These are phyloP conservation scores for Mucor racemosus DNA, from an alignment of 371 early-diverging fungal species.

Conservation along the genomic window DNA sequence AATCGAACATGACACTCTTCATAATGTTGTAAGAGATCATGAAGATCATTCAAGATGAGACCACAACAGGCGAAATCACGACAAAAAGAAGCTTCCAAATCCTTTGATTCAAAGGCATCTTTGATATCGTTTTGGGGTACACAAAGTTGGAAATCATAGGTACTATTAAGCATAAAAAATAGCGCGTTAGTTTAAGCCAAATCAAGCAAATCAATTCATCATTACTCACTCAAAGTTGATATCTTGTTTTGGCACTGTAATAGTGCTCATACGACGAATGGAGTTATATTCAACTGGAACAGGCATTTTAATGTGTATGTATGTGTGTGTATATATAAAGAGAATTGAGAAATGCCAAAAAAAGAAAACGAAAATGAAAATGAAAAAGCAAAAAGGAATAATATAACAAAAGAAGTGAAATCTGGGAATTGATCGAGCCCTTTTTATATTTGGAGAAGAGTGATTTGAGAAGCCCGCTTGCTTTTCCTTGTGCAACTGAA, in stretches of 20 bases:
- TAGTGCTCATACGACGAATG: conserved; percentile 47
- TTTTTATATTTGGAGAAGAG: conserved; percentile 20
- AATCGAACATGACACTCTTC: conserved; percentile 89
- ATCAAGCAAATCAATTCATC: neutral
- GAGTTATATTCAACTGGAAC: conserved; percentile 44
- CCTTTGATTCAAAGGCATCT: conserved; percentile 77
- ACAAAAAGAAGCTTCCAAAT: conserved; percentile 86
- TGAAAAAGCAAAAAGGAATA: conserved; percentile 12
- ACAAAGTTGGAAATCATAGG: conserved; percentile 43
- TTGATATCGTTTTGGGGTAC: conserved; percentile 41
- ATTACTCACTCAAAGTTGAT: conserved; percentile 43
- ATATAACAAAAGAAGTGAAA: conserved; percentile 4
- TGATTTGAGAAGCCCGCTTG: neutral
- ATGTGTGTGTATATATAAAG: conserved; percentile 3
- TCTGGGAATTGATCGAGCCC: conserved; percentile 13
- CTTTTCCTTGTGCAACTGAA: conserved; percentile 2
- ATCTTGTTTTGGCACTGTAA: conserved; percentile 46
- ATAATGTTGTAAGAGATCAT: conserved; percentile 91
- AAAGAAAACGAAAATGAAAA: neutral
- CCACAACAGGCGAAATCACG: conserved; percentile 94
- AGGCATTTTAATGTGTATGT: conserved; percentile 33
- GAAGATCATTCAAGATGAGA: conserved; percentile 77
- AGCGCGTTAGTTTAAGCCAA: neutral
- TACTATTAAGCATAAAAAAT: conserved; percentile 15
- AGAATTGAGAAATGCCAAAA: neutral